Conservation (phyloP, 345 rosid species). For the Microcos paniculata region DNA sequence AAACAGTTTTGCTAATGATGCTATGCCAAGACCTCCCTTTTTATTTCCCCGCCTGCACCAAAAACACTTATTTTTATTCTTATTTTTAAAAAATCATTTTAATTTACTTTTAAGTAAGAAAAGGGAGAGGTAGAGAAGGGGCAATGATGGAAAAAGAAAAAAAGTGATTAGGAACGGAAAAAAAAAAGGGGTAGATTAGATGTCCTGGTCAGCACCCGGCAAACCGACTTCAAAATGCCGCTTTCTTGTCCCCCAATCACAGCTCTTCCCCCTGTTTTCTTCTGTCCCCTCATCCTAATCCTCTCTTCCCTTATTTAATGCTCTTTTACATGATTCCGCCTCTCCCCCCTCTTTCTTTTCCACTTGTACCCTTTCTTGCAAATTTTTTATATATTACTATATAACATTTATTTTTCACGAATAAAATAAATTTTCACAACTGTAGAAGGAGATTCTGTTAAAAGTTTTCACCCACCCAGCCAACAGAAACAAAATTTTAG, state of each 20-base stretch:
- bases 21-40: neutral
- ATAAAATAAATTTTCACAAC: no score
- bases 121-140: neutral
- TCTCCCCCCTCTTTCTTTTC: neutral
- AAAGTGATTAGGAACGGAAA: neutral
- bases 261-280: constrained; percentile 26
- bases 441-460: no score
- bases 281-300: constrained; percentile 11
- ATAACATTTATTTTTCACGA: no score
- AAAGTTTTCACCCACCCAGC: no score
- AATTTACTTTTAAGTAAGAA: neutral
- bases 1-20: neutral
- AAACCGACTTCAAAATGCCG: constrained; percentile 44
- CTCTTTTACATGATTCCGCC: neutral
- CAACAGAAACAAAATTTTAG: no score
- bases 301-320: neutral
- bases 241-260: constrained; percentile 46
- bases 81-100: neutral
- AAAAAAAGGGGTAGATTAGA: neutral
- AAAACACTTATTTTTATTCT: neutral
- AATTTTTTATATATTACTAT: no score
- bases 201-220: constrained; percentile 43
- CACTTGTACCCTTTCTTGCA: neutral
- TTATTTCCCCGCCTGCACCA: neutral
- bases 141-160: constrained; percentile 18